Percentiles rank a stretch among this genome's conserved stretches.
Evolutionary conservation across 441 rosid species (phyloP).

Genomic region (Syzygium syzygioides): DNA sequence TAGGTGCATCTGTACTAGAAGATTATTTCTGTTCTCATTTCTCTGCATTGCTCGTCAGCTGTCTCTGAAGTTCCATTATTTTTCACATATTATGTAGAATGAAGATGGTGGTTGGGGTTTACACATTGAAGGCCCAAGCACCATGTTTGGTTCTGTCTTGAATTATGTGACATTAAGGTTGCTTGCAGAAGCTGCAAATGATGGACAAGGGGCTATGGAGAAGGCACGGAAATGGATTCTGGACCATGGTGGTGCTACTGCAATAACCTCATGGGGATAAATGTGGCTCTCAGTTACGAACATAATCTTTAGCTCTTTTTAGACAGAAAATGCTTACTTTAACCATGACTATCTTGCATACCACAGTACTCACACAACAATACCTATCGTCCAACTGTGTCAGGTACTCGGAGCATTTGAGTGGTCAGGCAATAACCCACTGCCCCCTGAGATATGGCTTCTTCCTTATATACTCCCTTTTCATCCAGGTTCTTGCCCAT

Average conservation of each 20-base stretch:
- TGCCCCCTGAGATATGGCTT: conserved; percentile 93
- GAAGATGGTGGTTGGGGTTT: conserved; percentile 96
- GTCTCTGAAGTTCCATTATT: background rate
- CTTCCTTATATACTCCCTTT: conserved; percentile 65
- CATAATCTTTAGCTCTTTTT: background rate
- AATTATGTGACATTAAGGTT: conserved; percentile 69
- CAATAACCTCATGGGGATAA: conserved; percentile 91
- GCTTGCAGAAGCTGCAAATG: conserved; percentile 80
- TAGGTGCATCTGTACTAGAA: background rate
- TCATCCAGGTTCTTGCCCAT: conserved; percentile 60
- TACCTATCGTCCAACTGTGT: background rate
- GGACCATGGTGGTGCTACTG: conserved; percentile 75
- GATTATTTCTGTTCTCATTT: background rate
- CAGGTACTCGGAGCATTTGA: conserved; percentile 90
- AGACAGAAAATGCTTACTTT: background rate
- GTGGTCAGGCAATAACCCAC: conserved; percentile 90
- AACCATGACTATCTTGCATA: background rate
- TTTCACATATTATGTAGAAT: conserved; percentile 43
- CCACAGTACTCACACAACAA: background rate
- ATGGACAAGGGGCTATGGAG: conserved; percentile 59
- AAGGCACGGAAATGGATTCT: conserved; percentile 76
- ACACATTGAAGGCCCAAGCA: conserved; percentile 85
- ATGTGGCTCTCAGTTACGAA: conserved; percentile 83
- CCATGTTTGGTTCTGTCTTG: conserved; percentile 81
- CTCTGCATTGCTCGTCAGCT: background rate